phyloP scores from a whole-genome alignment of 1,284 basidiomycete species.

The Moesziomyces sp. region DNA sequence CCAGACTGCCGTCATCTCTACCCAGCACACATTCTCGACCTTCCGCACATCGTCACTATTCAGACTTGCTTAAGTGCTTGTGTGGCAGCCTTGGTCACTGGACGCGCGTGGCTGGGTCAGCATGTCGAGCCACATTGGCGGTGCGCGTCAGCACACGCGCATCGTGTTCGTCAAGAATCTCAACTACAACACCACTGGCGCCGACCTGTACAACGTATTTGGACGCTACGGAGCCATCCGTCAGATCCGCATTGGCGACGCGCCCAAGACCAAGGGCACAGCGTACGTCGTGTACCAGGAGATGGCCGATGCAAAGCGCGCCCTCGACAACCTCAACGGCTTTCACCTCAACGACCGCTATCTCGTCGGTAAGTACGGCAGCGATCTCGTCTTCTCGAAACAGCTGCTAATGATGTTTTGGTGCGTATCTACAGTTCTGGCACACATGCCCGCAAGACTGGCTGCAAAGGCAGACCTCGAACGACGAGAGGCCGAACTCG shows the following conservation, averaged over 20 bases:
- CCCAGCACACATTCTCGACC: background rate
- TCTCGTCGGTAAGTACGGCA: constrained; percentile 73
- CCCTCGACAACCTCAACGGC: constrained; percentile 93
- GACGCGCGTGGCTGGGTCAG: too few relatives aligned
- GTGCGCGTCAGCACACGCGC: constrained; percentile 55
- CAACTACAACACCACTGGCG: constrained; percentile 89
- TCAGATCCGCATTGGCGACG: constrained; percentile 91
- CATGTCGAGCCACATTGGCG: constrained; percentile 38
- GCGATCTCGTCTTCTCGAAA: background rate
- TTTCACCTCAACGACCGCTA: constrained; percentile 98
- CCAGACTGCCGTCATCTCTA: too few relatives aligned
- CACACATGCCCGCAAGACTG: constrained; percentile 93
- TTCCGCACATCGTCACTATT: background rate
- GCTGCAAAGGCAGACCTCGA: constrained; percentile 91
- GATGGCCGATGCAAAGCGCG: constrained; percentile 78
- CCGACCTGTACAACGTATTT: constrained; percentile 96
- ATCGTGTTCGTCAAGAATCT: constrained; percentile 74
- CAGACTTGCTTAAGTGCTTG: too few relatives aligned
- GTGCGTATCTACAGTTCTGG: constrained; percentile 75
- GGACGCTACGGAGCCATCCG: constrained; percentile 96
- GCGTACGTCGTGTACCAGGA: constrained; percentile 80
- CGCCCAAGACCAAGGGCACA: constrained; percentile 90
- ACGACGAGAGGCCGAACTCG: constrained; percentile 88
- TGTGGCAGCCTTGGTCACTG: too few relatives aligned
- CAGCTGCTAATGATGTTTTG: background rate